Evolutionary conservation across 345 rosid genomes (phyloP).

Genomic region (sweet orange (Citrus sinensis)): DVS_A1.0 CM039161.1:24628501-24629000

Average conservation of each 20-base stretch:
- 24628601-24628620: conserved; percentile 87
- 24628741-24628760: conserved; percentile 76
- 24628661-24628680: conserved; percentile 86
- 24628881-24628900: conserved; percentile 71
- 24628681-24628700: conserved; percentile 90
- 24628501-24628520: conserved; percentile 77
- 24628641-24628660: conserved; percentile 96
- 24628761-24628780: conserved; percentile 86
- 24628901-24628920: conserved; percentile 66
- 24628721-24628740: conserved; percentile 91
- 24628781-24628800: conserved; percentile 82
- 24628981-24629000: conserved; percentile 64
- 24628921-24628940: conserved; percentile 68
- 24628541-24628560: conserved; percentile 94
- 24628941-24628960: conserved; percentile 89
- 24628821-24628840: conserved; percentile 80
- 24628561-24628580: conserved; percentile 71
- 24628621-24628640: conserved; percentile 80
- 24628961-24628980: conserved; percentile 75
- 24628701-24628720: conserved; percentile 85
- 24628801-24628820: conserved; percentile 79
- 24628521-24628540: conserved; percentile 80
- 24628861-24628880: conserved; percentile 66
- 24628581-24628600: conserved; percentile 83
- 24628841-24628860: conserved; percentile 76